phyloP scores from a whole-genome alignment of 257 asterid genomes.

The Przewalskia tangutica region DNA sequence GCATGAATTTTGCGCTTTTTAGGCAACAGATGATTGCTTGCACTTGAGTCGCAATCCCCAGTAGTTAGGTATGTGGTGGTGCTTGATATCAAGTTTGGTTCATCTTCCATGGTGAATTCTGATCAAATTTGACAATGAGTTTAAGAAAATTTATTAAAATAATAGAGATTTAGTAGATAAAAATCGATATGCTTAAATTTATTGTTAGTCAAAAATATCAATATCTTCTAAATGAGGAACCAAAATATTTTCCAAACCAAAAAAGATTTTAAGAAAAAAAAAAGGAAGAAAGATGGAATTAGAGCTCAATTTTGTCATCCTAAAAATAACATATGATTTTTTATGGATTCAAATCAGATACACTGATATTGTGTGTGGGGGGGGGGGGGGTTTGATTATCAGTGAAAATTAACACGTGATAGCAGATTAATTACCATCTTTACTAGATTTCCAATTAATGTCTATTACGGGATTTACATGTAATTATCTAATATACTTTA shows the following conservation, averaged over 20 bases:
- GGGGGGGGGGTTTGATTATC: too few relatives aligned
- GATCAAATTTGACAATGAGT: too few relatives aligned
- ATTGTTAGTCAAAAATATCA: not conserved
- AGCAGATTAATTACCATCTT: too few relatives aligned
- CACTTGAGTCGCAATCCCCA: conserved; percentile 27
- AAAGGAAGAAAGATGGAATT: not conserved
- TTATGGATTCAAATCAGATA: not conserved
- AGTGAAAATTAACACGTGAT: too few relatives aligned
- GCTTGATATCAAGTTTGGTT: conserved; percentile 11
- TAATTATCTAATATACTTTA: too few relatives aligned
- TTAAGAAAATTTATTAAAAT: too few relatives aligned
- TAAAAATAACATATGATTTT: not conserved
- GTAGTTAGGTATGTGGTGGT: conserved; percentile 5
- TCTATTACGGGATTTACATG: too few relatives aligned
- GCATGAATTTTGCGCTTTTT: conserved; percentile 16
- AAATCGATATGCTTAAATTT: too few relatives aligned
- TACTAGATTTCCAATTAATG: too few relatives aligned
- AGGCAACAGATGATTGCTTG: not conserved
- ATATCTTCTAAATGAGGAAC: too few relatives aligned
- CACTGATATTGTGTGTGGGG: not conserved
- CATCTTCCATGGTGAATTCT: conserved; percentile 26
- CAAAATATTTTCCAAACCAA: too few relatives aligned
- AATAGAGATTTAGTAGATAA: too few relatives aligned
- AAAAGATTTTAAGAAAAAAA: not conserved
- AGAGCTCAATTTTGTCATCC: not conserved